Evolutionary conservation across 202 grass and related monocot species (phyloP).

Genomic region (Schoenoplectus tabernaemontani): DNA sequence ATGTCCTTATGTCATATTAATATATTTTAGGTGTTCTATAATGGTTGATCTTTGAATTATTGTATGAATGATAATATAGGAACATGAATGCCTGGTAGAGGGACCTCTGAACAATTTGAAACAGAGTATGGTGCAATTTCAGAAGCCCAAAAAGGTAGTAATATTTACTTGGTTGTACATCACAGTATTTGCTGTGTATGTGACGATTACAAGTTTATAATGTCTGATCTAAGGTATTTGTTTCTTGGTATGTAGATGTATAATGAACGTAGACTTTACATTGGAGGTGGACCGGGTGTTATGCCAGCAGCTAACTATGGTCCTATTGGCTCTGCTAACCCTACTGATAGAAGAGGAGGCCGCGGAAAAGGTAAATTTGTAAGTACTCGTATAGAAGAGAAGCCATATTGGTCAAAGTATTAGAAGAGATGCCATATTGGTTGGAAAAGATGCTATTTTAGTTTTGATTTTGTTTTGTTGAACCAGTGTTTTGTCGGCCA

Average conservation of each 20-base stretch:
- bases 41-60: conserved; percentile 13
- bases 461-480: not conserved
- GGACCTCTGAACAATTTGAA: conserved; percentile 97
- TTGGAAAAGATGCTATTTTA: too few relatives aligned
- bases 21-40: not conserved
- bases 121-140: conserved; percentile 99
- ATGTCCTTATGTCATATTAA: not conserved
- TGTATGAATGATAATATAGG: conserved; percentile 36
- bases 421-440: too few relatives aligned
- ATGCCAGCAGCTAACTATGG: conserved; percentile 45
- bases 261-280: conserved; percentile 77
- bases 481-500: not conserved
- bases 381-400: not conserved
- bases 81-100: conserved; percentile 96
- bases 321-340: conserved; percentile 34
- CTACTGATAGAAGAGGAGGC: conserved; percentile 67
- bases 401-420: not conserved
- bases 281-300: conserved; percentile 58
- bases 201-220: not conserved
- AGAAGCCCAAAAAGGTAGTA: conserved; percentile 96
- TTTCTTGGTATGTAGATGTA: conserved; percentile 63
- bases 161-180: not conserved
- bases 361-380: conserved; percentile 61
- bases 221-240: not conserved
- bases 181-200: conserved; percentile 10